Evolutionary conservation across 2,329 filamentous ascomycete species (phyloP).

Genomic region (Colletotrichum agaves): DNA sequence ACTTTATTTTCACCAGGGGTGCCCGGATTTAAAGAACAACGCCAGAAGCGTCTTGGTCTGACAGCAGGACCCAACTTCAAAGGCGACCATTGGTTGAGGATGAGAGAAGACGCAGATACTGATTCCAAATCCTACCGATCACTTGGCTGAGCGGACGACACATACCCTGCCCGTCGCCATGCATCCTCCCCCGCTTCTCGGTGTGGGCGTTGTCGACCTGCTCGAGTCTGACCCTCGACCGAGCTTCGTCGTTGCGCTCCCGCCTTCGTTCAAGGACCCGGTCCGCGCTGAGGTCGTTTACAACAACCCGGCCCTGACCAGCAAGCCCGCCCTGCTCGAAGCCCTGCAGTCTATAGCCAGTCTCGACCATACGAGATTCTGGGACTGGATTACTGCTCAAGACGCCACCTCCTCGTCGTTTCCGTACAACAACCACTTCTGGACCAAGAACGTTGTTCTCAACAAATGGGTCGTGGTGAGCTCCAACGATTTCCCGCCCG

Average conservation of each 20-base stretch:
- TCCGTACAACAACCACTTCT: conserved; percentile 46
- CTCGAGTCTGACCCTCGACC: conserved; percentile 55
- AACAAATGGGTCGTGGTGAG: conserved; percentile 52
- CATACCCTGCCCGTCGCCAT: conserved; percentile 23
- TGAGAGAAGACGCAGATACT: conserved; percentile 30
- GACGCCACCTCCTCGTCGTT: conserved; percentile 41
- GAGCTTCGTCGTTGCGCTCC: conserved; percentile 50
- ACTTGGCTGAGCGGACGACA: conserved; percentile 35
- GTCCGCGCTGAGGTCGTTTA: conserved; percentile 43
- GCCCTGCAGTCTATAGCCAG: conserved; percentile 45
- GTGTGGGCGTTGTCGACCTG: conserved; percentile 51
- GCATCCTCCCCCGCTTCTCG: conserved; percentile 37
- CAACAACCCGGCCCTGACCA: conserved; percentile 50
- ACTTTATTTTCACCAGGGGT: conserved; percentile 14
- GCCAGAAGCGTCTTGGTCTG: conserved; percentile 7
- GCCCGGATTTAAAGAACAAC: conserved; percentile 1
- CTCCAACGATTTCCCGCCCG: conserved; percentile 49
- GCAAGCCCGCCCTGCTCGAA: conserved; percentile 45
- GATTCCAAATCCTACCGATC: conserved; percentile 32
- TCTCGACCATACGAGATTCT: conserved; percentile 49
- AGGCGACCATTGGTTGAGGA: conserved; percentile 31
- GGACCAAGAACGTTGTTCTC: conserved; percentile 51
- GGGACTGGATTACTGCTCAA: conserved; percentile 51
- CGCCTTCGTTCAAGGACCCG: conserved; percentile 33
- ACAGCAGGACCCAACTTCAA: background rate